Evolutionary conservation across 2,329 filamentous ascomycete species (phyloP).

Genomic region (Sarocladium oryzae): DNA sequence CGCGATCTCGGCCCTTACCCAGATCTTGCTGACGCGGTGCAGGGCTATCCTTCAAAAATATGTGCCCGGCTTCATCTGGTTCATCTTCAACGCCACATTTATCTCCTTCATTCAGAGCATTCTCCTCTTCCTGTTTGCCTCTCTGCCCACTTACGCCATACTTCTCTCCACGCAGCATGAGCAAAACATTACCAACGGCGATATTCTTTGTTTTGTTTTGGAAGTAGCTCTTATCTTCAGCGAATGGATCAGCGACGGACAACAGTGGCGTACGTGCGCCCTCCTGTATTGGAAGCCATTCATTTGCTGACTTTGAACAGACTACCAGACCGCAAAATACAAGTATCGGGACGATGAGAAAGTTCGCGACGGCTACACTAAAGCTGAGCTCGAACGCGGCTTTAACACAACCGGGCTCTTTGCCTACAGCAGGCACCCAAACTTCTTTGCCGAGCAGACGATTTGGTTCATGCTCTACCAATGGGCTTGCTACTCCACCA

Average conservation of each 20-base stretch:
- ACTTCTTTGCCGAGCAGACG: constrained; percentile 86
- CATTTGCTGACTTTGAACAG: constrained; percentile 28
- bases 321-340: constrained; percentile 75
- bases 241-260: constrained; percentile 82
- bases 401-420: constrained; percentile 82
- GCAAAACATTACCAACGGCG: constrained; percentile 35
- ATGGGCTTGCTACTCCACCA: constrained; percentile 74
- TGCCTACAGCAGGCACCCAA: constrained; percentile 85
- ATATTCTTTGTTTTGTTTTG: constrained; percentile 41
- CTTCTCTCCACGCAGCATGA: constrained; percentile 65
- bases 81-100: constrained; percentile 82
- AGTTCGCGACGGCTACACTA: constrained; percentile 56
- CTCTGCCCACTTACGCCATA: constrained; percentile 73
- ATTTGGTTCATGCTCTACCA: constrained; percentile 86
- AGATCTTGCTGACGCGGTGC: constrained; percentile 16
- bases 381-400: constrained; percentile 79
- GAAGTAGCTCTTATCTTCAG: constrained; percentile 47
- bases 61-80: constrained; percentile 61
- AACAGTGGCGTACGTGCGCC: constrained; percentile 69
- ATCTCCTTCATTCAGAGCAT: constrained; percentile 80
- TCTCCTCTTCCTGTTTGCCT: constrained; percentile 70
- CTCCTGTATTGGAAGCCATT: too few relatives aligned
- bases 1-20: too few relatives aligned
- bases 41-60: constrained; percentile 66
- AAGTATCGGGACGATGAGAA: constrained; percentile 68